Evolutionary conservation across 495 filamentous ascomycete species (phyloP), one percentile per base, ranked within the genome.

Genomic region (Annulohypoxylon stygium): DNA sequence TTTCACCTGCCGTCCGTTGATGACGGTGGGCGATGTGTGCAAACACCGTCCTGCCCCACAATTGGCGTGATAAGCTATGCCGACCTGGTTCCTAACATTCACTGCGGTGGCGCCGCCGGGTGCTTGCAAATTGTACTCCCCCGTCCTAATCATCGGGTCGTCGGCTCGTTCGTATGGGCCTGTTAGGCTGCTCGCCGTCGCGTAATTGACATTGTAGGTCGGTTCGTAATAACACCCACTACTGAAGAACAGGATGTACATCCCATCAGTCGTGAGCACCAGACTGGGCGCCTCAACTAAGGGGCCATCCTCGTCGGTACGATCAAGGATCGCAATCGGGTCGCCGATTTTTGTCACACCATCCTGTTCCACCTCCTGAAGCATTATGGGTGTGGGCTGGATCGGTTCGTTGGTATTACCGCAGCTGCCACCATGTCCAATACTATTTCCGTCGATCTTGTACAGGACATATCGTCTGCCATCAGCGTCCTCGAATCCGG

Each of bases 381-480:
- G 80, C 81, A 90, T 81, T 59, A 91, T 86, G 0, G 89, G 90
- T 6, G 89, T 91, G 4, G 82, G 65, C 5, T 81, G 78, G 9
- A 83, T 75, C 0, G 87, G 86, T 6, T 68, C 75, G 18, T 86
- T 76, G 18, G 80, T 82, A 75, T 90, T 91, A 51, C 84, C 81
- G 77, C 89, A 90, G 67, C 82, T 76, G 4, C 86, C 88, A 30
- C 89, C 88, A 54, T 86, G 73, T 14, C 89, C 88, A 37, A 89
- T 67, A 69, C 82, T 84, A 69, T 89, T 91, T 25, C 89, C 89
- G 76, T 92, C 87, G 6, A 91, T 81, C 71, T 91, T 91, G 81
- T 88, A 91, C 1, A 88, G 74, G 5, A 91, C 82, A 61, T 89
- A 91, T 7, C 83, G 81, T n/a, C 74, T 83, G 41, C 87, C 86